Percentiles rank a stretch among this genome's conserved stretches.
These are phyloP conservation scores for Canariomyces notabilis DNA, from an alignment of 2,329 filamentous ascomycete genomes.

Conservation along the genomic window DNA sequence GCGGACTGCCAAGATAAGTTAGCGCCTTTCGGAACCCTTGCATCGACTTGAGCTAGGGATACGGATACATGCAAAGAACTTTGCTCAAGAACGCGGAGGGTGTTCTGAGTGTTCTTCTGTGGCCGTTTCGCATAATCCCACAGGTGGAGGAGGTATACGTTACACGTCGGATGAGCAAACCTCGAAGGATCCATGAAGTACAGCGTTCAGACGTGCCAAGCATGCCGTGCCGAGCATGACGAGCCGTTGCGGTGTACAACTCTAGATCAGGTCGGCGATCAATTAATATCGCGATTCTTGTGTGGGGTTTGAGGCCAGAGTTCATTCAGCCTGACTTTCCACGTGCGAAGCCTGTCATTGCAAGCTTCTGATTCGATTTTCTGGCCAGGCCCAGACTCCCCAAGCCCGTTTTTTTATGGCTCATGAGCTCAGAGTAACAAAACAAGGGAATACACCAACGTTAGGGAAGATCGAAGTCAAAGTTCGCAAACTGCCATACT, in stretches of 20 bases:
- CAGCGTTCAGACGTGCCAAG: constrained; percentile 9
- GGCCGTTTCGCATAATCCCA: too few relatives aligned
- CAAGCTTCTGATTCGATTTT: not conserved
- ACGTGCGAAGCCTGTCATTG: constrained; percentile 9
- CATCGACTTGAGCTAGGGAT: not conserved
- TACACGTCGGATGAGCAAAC: not conserved
- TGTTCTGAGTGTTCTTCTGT: too few relatives aligned
- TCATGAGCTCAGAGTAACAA: too few relatives aligned
- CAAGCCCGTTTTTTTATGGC: not conserved
- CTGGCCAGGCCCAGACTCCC: not conserved
- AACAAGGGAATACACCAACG: too few relatives aligned
- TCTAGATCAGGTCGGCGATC: constrained; percentile 13
- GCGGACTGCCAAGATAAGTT: constrained; percentile 4
- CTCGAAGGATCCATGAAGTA: not conserved
- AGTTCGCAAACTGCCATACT: too few relatives aligned
- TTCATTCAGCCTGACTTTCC: not conserved
- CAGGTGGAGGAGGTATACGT: not conserved
- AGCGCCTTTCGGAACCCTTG: not conserved
- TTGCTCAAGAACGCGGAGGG: too few relatives aligned
- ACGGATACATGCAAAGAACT: constrained; percentile 13
- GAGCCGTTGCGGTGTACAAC: constrained; percentile 15
- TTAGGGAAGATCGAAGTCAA: too few relatives aligned
- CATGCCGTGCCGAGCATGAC: constrained; percentile 4
- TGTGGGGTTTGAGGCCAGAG: not conserved
- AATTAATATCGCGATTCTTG: constrained; percentile 6